Percentiles rank a stretch among this genome's conserved stretches.
Conservation (phyloP, 2,329 filamentous ascomycete genomes). For the Ciborinia camelliae region DNA sequence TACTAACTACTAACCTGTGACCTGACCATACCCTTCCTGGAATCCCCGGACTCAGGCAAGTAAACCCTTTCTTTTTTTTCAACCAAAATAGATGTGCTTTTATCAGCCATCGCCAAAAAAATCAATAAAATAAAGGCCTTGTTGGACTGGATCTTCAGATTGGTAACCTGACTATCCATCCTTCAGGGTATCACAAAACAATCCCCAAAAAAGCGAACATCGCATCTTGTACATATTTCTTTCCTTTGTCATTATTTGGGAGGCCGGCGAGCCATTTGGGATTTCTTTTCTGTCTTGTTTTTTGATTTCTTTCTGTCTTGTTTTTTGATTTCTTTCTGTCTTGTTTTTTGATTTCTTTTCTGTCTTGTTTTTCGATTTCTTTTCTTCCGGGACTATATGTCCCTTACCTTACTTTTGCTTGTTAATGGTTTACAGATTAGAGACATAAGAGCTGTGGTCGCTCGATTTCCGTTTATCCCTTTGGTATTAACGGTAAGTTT, state of each 20-base stretch:
- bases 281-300: too few species aligned
- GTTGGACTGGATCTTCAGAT: neutral
- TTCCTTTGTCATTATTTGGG: constrained; percentile 1
- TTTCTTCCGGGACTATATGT: neutral
- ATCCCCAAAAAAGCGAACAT: constrained; percentile 20
- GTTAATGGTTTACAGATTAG: constrained; percentile 19
- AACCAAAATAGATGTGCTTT: constrained; percentile 12
- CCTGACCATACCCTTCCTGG: constrained; percentile 15
- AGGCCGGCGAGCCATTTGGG: neutral
- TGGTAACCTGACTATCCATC: constrained; percentile 15
- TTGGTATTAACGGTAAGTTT: neutral
- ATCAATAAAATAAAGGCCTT: constrained; percentile 14
- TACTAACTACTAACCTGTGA: constrained; percentile 16
- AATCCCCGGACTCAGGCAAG: constrained; percentile 9
- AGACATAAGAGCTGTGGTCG: constrained; percentile 14
- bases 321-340: neutral
- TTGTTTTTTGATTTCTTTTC: too few species aligned
- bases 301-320: too few species aligned
- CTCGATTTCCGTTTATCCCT: neutral
- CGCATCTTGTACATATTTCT: constrained; percentile 12
- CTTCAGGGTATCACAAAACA: constrained; percentile 18
- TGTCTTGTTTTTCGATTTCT: neutral
- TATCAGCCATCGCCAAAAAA: constrained; percentile 19
- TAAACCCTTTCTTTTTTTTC: neutral
- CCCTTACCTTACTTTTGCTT: neutral